Conservation (phyloP, 2,329 filamentous ascomycete genomes). For the Sporothrix variecibatus region DNA sequence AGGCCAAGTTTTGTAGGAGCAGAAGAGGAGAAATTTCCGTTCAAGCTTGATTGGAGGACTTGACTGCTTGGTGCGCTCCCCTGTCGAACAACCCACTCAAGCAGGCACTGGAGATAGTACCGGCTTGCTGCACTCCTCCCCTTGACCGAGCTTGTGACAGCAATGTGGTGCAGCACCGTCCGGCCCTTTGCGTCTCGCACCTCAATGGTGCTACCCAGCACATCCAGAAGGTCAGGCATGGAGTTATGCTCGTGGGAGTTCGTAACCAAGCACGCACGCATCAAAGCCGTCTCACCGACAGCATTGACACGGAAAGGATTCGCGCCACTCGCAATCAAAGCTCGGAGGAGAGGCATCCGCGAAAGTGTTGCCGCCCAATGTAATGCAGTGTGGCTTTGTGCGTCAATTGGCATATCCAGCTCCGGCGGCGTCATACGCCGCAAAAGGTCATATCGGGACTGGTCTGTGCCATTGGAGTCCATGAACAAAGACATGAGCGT, state of each 20-base stretch:
- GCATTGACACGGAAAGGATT: constrained; percentile 87
- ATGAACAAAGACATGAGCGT: constrained; percentile 82
- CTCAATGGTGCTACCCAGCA: constrained; percentile 87
- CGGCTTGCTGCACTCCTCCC: constrained; percentile 87
- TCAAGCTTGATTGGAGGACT: constrained; percentile 35
- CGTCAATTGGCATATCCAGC: constrained; percentile 89
- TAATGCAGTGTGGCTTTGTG: constrained; percentile 83
- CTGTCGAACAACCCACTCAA: constrained; percentile 92
- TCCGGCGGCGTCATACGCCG: constrained; percentile 74
- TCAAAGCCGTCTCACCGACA: constrained; percentile 86
- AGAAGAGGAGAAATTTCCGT: constrained; percentile 29
- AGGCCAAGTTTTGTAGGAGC: constrained; percentile 73
- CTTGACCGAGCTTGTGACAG: constrained; percentile 92
- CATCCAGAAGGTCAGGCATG: constrained; percentile 86
- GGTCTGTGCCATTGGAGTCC: constrained; percentile 68
- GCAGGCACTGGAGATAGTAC: constrained; percentile 90
- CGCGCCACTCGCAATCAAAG: constrained; percentile 80
- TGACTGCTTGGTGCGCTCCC: constrained; percentile 52
- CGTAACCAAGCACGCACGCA: constrained; percentile 88
- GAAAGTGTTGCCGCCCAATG: constrained; percentile 96
- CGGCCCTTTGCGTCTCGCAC: constrained; percentile 85
- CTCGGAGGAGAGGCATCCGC: constrained; percentile 76
- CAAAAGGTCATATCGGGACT: constrained; percentile 73
- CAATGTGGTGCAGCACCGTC: constrained; percentile 94
- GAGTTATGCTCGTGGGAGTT: constrained; percentile 91